Evolutionary conservation across 2,329 filamentous ascomycete species (phyloP).

Genomic region (Aspergillus uvarum): DNA sequence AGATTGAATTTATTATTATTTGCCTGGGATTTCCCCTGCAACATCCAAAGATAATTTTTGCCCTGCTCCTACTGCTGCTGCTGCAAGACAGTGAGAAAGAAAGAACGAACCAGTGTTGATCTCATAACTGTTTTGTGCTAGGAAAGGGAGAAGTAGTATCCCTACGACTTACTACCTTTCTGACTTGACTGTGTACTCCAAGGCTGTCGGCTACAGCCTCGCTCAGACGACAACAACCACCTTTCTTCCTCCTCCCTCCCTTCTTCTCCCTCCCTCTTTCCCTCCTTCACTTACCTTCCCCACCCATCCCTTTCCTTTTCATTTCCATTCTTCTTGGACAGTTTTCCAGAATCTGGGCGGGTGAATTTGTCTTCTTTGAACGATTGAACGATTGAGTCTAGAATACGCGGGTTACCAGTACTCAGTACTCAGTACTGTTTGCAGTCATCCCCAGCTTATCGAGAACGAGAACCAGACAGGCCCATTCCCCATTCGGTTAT

Average conservation of each 20-base stretch:
- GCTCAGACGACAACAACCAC: no score
- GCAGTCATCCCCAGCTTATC: conserved; percentile 12
- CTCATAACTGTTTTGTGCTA: no score
- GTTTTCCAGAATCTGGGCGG: conserved; percentile 8
- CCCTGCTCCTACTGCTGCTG: not conserved
- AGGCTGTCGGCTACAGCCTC: not conserved
- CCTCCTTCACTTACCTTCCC: not conserved
- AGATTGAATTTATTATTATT: not conserved
- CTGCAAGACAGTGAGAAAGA: no score
- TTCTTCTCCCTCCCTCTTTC: conserved; percentile 4
- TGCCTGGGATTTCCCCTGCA: not conserved
- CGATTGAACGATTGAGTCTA: conserved; percentile 23
- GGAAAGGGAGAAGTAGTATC: no score
- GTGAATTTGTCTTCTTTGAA: conserved; percentile 19
- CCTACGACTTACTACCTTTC: not conserved
- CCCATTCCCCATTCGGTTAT: conserved; percentile 25
- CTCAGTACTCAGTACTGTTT: conserved; percentile 24
- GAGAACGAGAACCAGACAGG: no score
- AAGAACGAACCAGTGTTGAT: no score
- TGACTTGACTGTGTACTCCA: not conserved
- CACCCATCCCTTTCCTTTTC: no score
- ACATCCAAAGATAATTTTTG: not conserved
- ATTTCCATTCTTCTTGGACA: no score
- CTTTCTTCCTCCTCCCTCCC: conserved; percentile 2
- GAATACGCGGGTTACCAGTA: not conserved